Evolutionary conservation across 305 asterid genomes (phyloP), one percentile per base, ranked within the genome.

Genomic region (Solanum chacoense): DNA sequence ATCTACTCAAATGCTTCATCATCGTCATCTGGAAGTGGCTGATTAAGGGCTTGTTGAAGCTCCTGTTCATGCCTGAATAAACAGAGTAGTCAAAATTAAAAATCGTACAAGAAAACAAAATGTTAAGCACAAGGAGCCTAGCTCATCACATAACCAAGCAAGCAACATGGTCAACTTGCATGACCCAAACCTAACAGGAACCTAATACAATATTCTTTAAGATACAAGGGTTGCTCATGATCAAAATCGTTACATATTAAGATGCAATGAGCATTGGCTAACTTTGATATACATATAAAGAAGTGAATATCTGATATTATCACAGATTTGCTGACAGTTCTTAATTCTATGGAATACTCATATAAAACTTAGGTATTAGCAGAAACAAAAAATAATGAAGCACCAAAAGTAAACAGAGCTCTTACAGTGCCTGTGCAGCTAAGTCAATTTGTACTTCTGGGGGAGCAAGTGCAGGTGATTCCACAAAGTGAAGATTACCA

Each of bases 11-110:
- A 95, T 8, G 93, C 88, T 5, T 95, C 98, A n/a, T 94, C 98
- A 87, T 95, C 98, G 2, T 95, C 98, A 71, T 95, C 98, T 0
- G 98, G 98, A 55, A 96, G 98, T 38, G 98, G 98, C 91, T 94
- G 98, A 69, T 40, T 90, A 26, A 93, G 94, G 6, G 98, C 98
- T 59, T 84, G 87, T 8, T 8, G 35, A 79, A 96, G 96, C 92
- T 96, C 98, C 0, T 89, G 92, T 88, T 96, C 98, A 84, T 96
- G 95, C 59, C 98, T 95, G 94, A 50, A 36, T 11, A 13, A 18
- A 18, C 12, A 8, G 11, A 10, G n/a, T 2, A 8, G 63, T 31
- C 11, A 28, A 26, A 31, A 16, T 38, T 8, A 32, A 22, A 74
- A 74, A 74, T 9, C n/a, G 22, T 14, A n/a, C 8, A 11, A 45